Percentiles rank a stretch among this genome's conserved stretches.
Evolutionary conservation across 371 early-diverging fungal genomes (phyloP).

Genomic region (Coemansia sp.): DNA sequence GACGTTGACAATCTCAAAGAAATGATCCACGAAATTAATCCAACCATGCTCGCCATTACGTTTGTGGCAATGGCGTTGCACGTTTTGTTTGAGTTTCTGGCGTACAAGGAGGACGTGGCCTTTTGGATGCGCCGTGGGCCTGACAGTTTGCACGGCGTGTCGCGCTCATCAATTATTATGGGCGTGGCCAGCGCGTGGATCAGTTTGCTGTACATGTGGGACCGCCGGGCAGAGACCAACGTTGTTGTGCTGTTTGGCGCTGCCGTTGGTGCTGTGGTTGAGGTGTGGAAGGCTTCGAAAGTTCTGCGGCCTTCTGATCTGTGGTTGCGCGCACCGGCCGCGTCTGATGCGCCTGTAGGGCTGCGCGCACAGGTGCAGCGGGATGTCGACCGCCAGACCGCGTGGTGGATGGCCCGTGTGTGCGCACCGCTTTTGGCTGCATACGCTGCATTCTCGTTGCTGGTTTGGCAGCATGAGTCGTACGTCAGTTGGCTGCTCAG

Average conservation of each 20-base stretch:
- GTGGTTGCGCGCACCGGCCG: not conserved
- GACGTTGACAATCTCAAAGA: conserved; percentile 55
- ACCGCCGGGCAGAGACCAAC: conserved; percentile 54
- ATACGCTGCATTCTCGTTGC: conserved; percentile 65
- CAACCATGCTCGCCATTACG: conserved; percentile 59
- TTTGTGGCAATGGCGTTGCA: conserved; percentile 66
- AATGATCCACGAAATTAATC: conserved; percentile 57
- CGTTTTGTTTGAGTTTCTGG: conserved; percentile 70
- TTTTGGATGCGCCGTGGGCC: conserved; percentile 56
- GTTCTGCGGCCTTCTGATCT: conserved; percentile 47
- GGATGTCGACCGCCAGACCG: conserved; percentile 53
- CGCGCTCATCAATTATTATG: conserved; percentile 61
- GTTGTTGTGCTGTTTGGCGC: conserved; percentile 53
- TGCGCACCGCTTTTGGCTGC: conserved; percentile 59
- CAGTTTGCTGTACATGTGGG: conserved; percentile 64
- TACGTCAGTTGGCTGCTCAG: conserved; percentile 67
- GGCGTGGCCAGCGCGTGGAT: conserved; percentile 58
- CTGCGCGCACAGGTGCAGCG: conserved; percentile 31
- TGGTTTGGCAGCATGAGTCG: conserved; percentile 61
- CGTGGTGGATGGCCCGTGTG: conserved; percentile 47
- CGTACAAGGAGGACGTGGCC: conserved; percentile 68
- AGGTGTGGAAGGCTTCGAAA: conserved; percentile 64
- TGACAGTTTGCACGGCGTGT: conserved; percentile 59
- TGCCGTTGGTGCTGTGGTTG: conserved; percentile 55
- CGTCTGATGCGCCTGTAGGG: not conserved